A percentile compares a stretch with the other conserved stretches of the same genome.
phyloP scores from a whole-genome alignment of 2,329 filamentous ascomycete genomes.

The Aspergillus sp. region DNA sequence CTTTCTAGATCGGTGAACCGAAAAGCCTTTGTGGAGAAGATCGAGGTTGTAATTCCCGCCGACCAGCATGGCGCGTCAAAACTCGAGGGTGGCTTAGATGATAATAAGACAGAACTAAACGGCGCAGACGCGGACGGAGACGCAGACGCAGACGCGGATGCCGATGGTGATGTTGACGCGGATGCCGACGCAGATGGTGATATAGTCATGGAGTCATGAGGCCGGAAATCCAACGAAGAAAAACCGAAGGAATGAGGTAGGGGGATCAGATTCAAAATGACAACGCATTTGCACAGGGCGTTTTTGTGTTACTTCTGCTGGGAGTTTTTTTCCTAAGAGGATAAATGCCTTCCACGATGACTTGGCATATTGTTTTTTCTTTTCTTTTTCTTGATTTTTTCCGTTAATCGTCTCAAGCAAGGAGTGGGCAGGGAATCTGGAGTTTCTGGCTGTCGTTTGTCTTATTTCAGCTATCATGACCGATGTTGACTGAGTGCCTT shows the following conservation, averaged over 20 bases:
- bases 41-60: constrained; percentile 22
- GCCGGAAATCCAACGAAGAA: not conserved
- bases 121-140: constrained; percentile 25
- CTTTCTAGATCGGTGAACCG: constrained; percentile 14
- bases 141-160: constrained; percentile 20
- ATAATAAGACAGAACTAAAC: constrained; percentile 11
- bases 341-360: not conserved
- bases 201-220: constrained; percentile 25
- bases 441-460: constrained; percentile 10
- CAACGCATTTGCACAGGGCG: constrained; percentile 21
- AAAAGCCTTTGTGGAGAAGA: constrained; percentile 19
- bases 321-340: constrained; percentile 4
- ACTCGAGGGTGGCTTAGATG: constrained; percentile 6
- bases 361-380: not conserved
- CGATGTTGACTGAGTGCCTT: not conserved
- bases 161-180: constrained; percentile 18
- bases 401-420: constrained; percentile 16
- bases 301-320: constrained; percentile 10
- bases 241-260: too few species aligned
- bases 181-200: constrained; percentile 4
- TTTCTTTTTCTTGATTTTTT: constrained; percentile 4
- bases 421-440: constrained; percentile 16
- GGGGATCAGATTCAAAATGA: not conserved
- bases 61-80: constrained; percentile 12
- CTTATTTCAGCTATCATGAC: not conserved